Conservation (phyloP, 345 rosid genomes). For the Luvunga scandens region DNA sequence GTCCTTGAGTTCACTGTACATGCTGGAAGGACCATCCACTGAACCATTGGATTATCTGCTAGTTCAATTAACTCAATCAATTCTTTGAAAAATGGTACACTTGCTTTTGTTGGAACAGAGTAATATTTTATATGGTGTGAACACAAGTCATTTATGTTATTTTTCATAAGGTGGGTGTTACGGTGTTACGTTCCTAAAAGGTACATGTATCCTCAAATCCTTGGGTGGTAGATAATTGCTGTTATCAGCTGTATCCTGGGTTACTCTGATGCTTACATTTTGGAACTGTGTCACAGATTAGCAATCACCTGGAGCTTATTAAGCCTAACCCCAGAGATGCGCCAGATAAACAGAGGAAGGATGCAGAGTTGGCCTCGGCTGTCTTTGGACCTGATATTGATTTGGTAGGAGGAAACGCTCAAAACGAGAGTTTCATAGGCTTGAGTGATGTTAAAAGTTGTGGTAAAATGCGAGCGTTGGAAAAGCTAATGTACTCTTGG, state of each 20-base stretch:
- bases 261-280: slow-evolving; percentile 11
- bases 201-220: neutral
- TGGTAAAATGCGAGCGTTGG: slow-evolving; percentile 91
- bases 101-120: neutral
- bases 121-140: neutral
- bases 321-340: slow-evolving; percentile 95
- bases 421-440: slow-evolving; percentile 75
- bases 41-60: neutral
- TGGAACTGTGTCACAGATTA: slow-evolving; percentile 48
- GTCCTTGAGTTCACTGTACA: neutral
- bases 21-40: neutral
- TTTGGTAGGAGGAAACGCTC: slow-evolving; percentile 73
- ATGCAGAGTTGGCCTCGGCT: slow-evolving; percentile 78
- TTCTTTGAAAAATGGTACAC: neutral
- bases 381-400: slow-evolving; percentile 81
- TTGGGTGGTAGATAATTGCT: neutral
- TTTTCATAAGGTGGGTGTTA: neutral
- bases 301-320: slow-evolving; percentile 94
- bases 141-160: neutral
- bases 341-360: slow-evolving; percentile 79
- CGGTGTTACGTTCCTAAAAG: neutral
- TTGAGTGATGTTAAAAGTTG: slow-evolving; percentile 81
- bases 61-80: neutral
- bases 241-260: neutral
- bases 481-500: slow-evolving; percentile 82